A percentile compares a stretch with the other conserved stretches of the same genome.
phyloP scores from a whole-genome alignment of 2,329 filamentous ascomycete genomes.

The Xylariaceae sp. region DNA sequence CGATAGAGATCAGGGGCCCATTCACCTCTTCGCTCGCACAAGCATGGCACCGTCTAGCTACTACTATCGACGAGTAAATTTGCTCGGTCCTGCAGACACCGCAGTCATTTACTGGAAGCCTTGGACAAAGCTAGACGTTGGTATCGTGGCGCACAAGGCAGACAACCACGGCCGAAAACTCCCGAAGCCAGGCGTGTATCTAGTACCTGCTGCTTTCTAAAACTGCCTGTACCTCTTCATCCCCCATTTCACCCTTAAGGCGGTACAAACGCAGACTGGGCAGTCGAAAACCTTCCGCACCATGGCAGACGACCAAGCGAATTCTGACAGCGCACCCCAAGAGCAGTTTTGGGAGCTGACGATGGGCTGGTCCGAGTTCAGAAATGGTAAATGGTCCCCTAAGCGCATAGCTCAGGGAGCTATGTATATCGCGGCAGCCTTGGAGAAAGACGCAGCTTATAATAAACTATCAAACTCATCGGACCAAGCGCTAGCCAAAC shows the following conservation, averaged over 20 bases:
- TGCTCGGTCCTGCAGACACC: too few species aligned
- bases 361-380: conserved; percentile 5
- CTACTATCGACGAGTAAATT: neutral
- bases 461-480: too few species aligned
- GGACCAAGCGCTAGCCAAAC: too few species aligned
- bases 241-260: conserved; percentile 1
- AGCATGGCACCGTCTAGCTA: neutral
- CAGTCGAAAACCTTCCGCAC: too few species aligned
- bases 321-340: neutral
- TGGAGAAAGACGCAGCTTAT: too few species aligned
- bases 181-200: neutral
- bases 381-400: conserved; percentile 1
- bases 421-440: too few species aligned
- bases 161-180: neutral
- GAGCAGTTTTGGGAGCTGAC: conserved; percentile 4
- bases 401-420: neutral
- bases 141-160: neutral
- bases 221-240: conserved; percentile 1
- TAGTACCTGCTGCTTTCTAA: neutral
- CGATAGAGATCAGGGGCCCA: neutral
- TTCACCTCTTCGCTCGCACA: conserved; percentile 4
- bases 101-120: neutral
- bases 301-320: neutral
- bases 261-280: too few species aligned
- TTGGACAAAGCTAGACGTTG: neutral